Percentiles rank a stretch among this genome's conserved stretches.
Evolutionary conservation across 306 rosid species (phyloP).

Genomic region (Datisca glomerata): DNA sequence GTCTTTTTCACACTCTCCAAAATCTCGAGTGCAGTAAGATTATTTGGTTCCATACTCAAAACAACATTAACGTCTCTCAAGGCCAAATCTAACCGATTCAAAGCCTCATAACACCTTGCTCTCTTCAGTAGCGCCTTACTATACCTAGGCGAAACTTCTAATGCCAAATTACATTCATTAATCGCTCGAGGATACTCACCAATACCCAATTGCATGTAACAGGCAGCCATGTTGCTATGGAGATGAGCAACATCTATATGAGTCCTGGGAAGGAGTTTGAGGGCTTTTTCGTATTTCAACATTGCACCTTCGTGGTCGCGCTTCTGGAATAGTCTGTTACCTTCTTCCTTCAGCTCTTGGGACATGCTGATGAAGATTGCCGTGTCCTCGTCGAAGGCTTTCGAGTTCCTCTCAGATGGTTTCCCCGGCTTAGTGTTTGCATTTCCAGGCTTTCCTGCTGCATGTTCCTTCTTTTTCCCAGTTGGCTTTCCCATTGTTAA

Average conservation of each 20-base stretch:
- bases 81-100: constrained; percentile 75
- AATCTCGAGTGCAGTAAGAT: constrained; percentile 53
- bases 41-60: constrained; percentile 52
- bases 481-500: constrained; percentile 70
- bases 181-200: constrained; percentile 88
- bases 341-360: constrained; percentile 70
- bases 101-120: constrained; percentile 59
- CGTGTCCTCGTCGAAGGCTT: constrained; percentile 65
- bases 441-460: constrained; percentile 23
- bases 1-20: constrained; percentile 40
- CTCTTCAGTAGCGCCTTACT: constrained; percentile 62
- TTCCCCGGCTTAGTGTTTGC: constrained; percentile 24
- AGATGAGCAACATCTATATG: constrained; percentile 78
- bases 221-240: constrained; percentile 54
- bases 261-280: constrained; percentile 53
- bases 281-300: constrained; percentile 72
- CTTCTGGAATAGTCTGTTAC: constrained; percentile 52
- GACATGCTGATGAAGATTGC: constrained; percentile 87
- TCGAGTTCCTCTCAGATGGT: constrained; percentile 29
- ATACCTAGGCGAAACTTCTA: constrained; percentile 49
- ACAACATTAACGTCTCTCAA: constrained; percentile 58
- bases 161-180: constrained; percentile 58
- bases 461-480: constrained; percentile 59
- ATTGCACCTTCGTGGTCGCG: constrained; percentile 68
- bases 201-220: constrained; percentile 75